Conservation (phyloP, 2,329 filamentous ascomycete genomes). For the Arthrobotrys iridis region DNA sequence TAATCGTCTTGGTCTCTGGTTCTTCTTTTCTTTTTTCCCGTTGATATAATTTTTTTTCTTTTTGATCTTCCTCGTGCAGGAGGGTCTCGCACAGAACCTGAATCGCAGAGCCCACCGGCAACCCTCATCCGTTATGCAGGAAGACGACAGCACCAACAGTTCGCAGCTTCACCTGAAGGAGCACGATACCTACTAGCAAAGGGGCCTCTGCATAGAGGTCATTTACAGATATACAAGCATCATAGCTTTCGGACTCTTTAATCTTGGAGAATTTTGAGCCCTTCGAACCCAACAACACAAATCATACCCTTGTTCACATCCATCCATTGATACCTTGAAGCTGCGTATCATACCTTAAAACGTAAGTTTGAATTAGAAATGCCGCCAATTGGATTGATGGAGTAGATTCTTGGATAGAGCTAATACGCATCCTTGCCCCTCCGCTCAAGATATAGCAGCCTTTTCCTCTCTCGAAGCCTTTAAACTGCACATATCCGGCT, state of each 20-base stretch:
- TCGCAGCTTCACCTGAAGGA: constrained; percentile 54
- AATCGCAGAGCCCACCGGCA: constrained; percentile 39
- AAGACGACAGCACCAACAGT: constrained; percentile 53
- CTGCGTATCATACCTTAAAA: constrained; percentile 15
- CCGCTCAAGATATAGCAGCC: constrained; percentile 17
- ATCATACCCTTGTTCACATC: constrained; percentile 7
- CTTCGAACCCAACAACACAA: constrained; percentile 12
- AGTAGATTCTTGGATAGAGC: background rate
- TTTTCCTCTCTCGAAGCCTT: constrained; percentile 11
- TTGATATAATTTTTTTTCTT: constrained; percentile 24
- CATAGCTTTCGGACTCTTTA: background rate
- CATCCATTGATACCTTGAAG: background rate
- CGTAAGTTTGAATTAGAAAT: constrained; percentile 17
- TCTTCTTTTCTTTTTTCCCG: constrained; percentile 17
- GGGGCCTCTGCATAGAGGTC: constrained; percentile 54
- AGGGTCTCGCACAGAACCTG: constrained; percentile 35
- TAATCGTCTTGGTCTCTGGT: constrained; percentile 14
- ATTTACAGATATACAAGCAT: constrained; percentile 31
- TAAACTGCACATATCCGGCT: constrained; percentile 20
- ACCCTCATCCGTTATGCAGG: constrained; percentile 54
- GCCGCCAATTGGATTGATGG: constrained; percentile 6
- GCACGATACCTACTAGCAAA: constrained; percentile 47
- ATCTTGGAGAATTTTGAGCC: background rate
- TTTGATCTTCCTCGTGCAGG: constrained; percentile 27
- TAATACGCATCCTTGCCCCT: background rate